Evolutionary conservation across 2,329 filamentous ascomycete species (phyloP), one percentile per base, ranked within the genome.

Genomic region (Cladosporium sphaerospermum): DNA sequence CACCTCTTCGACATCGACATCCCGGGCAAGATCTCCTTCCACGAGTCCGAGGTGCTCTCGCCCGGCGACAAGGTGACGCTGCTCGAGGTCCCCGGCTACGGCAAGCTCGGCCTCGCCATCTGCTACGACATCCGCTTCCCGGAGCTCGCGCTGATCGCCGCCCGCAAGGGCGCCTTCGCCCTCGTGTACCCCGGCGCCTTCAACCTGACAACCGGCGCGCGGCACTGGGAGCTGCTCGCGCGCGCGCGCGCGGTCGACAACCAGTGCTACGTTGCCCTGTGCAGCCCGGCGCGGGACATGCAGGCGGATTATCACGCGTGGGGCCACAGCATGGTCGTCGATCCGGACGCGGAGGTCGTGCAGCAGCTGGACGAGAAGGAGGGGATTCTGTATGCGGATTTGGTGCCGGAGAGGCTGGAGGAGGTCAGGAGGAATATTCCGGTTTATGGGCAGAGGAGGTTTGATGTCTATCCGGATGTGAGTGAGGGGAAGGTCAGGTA

Each of bases 1-100:
- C 93, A 99, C 72, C 79, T 99, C 41, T 99, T 99, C 71, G 93
- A 97, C 72, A 99, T 99, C 63, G 86, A 95, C 69, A 97, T 99
- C 59, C 93, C 93, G 0, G 92, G 90, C 57, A 91, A 91, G 74
- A 96, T 99, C 69, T 85, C 75, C 10, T 99, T 99, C 74, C 82
- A 81, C 58, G 93, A 99, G 73, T 90, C 85, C 50, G 91, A 96
- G 57, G 89, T 96, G 37, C 79, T 99, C 33, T 86, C 82, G 18
- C 84, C 92, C 0, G 93, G 93, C 0, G 86, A 92, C 73, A 85
- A 88, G 66, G 73, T 96, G 56, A 96, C 92, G 0, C 72, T 97
- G 3, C 78, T 97, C 23, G 87, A 96, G 60, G 75, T 96, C 31
- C 89, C 91, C 3, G 89, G 87, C 59, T 96, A 95, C 70, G 93